Evolutionary conservation across 441 rosid species (phyloP), one percentile per base, ranked within the genome.

Genomic region (Populus hybrid): DNA sequence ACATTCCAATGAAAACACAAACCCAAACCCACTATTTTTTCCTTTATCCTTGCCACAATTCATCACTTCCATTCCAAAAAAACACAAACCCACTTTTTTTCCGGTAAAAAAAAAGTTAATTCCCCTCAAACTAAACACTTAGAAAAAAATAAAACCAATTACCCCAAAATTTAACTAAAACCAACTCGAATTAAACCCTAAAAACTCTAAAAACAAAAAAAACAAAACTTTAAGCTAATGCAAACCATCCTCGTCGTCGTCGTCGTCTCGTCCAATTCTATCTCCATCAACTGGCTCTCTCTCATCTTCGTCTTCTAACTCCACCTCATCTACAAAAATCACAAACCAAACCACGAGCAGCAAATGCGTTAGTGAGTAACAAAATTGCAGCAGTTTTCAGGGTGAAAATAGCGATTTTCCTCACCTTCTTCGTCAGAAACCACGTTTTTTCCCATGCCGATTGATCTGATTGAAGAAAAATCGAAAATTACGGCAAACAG

Each of bases 391-490:
- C 19, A 1, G 53, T 10, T 7, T n/a, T 11, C 24, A 16, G 57
- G 6, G 19, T 46, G 12, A 14, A 46, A 46, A 46, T 14, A 46
- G 57, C 19, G 19, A 46, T 46, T 5, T 46, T 46, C 12, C 57
- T 46, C 71, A 88, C 92, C 92, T 84, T 89, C 93, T 11, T 89
- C 95, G 36, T 92, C 93, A 19, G 92, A 90, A 35, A 88, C 86
- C 0, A 86, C 83, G 81, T 87, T 82, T 72, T 84, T 89, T 0
- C 86, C 83, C 93, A 89, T 90, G 30, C 24, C 10, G 53, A 38
- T 70, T 70, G 16, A 18, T 0, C 4, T 66, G 23, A 23, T 66
- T 16, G 8, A 26, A 66, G 16, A 66, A 24, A 46, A 46, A 46
- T 14, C 57, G 34, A 24, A 67, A 67, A 28, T 28, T 67, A 67